These are phyloP conservation scores for Xerocomus spinulosus DNA, from an alignment of 768 basidiomycete genomes.

Conservation along the genomic window DNA sequence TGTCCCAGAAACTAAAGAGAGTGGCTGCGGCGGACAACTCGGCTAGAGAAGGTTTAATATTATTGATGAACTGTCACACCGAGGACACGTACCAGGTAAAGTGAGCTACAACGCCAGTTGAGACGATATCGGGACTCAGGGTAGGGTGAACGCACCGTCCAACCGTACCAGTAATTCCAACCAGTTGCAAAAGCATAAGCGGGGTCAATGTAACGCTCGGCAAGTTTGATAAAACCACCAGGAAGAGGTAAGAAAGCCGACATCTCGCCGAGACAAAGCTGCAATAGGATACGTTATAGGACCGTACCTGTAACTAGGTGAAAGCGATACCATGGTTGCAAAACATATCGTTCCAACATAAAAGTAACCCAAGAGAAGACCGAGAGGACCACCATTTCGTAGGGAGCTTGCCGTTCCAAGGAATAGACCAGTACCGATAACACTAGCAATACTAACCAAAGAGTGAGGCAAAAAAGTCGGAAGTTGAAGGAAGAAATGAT, in stretches of 20 bases:
- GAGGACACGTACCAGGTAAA: conserved; percentile 19
- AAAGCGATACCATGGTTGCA: conserved; percentile 32
- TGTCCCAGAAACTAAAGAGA: conserved; percentile 47
- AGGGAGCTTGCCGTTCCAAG: conserved; percentile 34
- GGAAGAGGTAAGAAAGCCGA: conserved; percentile 40
- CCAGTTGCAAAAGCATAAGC: conserved; percentile 42
- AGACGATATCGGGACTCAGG: conserved; percentile 1
- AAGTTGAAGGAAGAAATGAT: too few species aligned
- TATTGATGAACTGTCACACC: too few species aligned
- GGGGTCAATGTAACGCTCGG: conserved; percentile 46
- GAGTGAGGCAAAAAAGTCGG: not conserved
- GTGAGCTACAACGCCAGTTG: conserved; percentile 16
- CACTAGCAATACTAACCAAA: conserved; percentile 29
- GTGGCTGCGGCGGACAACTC: conserved; percentile 50
- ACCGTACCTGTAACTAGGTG: not conserved
- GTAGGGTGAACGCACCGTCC: conserved; percentile 18
- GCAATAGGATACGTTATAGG: not conserved
- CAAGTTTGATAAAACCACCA: conserved; percentile 44
- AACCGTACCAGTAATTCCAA: conserved; percentile 41
- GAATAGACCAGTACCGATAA: conserved; percentile 41
- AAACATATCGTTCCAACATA: conserved; percentile 37
- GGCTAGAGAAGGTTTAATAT: conserved; percentile 24
- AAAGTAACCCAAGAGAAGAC: conserved; percentile 41
- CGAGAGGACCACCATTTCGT: conserved; percentile 41
- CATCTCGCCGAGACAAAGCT: conserved; percentile 43